Evolutionary conservation across 768 basidiomycete genomes (phyloP), one percentile per base, ranked within the genome.

Genomic region (Butyriboletus loyo): DNA sequence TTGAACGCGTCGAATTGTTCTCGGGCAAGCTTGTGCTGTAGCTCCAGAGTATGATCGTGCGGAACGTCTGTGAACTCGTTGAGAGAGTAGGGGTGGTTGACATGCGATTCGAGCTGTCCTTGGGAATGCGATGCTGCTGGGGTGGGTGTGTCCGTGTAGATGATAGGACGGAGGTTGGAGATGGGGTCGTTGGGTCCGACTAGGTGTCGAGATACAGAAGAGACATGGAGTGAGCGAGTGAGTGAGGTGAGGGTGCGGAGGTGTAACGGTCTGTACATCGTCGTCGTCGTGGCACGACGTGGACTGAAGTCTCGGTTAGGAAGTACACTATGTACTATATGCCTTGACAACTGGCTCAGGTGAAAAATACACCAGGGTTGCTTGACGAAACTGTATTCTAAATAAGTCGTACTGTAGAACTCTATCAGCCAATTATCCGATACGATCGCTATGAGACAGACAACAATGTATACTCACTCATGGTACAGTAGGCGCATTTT

Each of bases 161-260:
- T 74, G 50, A 89, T 76, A 4, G 90, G 88, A 2, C 91, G 83
- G 54, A 93, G 74, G 73, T 93, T 82, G 10, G 90, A 91, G 45
- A 89, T 63, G 9, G 88, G 85, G 64, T 93, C 81, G 28, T 87
- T 85, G 21, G 88, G 87, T 2, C 86, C 90, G 34, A 92, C 70
- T 19, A 79, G 72, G 56, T 77, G 66, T 11, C 60, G 57, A 8
- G 53, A 45, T 19, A 48, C 4, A 70, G 62, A 73, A 55, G 63
- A 66, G 51, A 44, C 49, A 17, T 64, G 68, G 2, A 58, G 28
- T 30, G 52, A 55, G 48, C 63, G 65, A 17, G 36, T 42, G n/a
- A 27, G 50, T 11, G 21, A 17, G 2, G 19, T 2, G 30, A 46
- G 13, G 3, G 22, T 13, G 13, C 36, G 44, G 19, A 25, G 39